These are phyloP conservation scores for Moelleriella libera DNA, from an alignment of 2,329 filamentous ascomycete genomes.

Conservation along the genomic window DNA sequence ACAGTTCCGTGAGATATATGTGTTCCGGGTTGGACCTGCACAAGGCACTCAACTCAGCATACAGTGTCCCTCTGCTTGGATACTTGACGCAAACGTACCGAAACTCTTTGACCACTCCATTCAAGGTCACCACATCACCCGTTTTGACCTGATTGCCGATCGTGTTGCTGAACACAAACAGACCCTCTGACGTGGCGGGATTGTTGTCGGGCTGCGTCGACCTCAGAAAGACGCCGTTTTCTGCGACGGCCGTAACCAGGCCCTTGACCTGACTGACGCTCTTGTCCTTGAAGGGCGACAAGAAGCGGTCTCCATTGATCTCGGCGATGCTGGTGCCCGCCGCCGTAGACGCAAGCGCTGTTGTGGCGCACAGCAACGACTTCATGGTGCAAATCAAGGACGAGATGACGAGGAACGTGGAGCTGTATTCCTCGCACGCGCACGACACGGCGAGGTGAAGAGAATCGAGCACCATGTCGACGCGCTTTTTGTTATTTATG, in stretches of 20 bases:
- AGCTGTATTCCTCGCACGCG: neutral
- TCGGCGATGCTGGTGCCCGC: conserved; percentile 37
- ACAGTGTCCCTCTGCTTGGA: too few species aligned
- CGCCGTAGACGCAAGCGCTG: conserved; percentile 11
- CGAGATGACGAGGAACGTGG: neutral
- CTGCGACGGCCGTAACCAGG: conserved; percentile 48
- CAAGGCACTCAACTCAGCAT: neutral
- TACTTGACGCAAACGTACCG: conserved; percentile 19
- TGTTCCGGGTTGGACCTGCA: conserved; percentile 37
- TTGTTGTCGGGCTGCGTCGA: conserved; percentile 43
- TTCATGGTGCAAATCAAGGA: neutral
- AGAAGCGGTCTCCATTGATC: conserved; percentile 52
- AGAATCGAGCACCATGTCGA: neutral
- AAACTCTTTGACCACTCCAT: conserved; percentile 44
- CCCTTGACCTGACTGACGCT: conserved; percentile 45
- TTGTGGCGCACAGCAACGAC: neutral
- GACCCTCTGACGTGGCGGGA: conserved; percentile 43
- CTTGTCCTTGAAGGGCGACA: conserved; percentile 45
- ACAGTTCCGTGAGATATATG: conserved; percentile 50
- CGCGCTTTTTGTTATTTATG: neutral
- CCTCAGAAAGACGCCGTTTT: conserved; percentile 49
- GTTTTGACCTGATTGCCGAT: conserved; percentile 38
- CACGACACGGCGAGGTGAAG: neutral
- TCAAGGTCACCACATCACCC: conserved; percentile 47
- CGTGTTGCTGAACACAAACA: conserved; percentile 48